These are phyloP conservation scores for Trametopsis cervina DNA, from an alignment of 768 basidiomycete species.

Conservation along the genomic window DNA sequence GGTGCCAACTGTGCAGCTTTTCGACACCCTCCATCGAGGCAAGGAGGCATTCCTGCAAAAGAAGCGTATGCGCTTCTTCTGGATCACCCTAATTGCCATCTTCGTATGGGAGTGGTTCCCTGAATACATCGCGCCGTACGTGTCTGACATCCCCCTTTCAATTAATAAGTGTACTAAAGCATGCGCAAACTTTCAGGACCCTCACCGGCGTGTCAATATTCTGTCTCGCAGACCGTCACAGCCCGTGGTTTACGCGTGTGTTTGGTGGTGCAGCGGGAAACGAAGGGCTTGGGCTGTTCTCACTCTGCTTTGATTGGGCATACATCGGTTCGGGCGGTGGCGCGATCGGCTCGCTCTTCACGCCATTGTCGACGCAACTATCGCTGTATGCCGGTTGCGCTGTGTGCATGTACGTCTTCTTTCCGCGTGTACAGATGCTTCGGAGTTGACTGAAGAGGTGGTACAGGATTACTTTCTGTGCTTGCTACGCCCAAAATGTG, in stretches of 20 bases:
- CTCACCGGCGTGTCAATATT: conserved; percentile 58
- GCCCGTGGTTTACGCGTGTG: conserved; percentile 42
- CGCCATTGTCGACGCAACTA: conserved; percentile 16
- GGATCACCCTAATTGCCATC: conserved; percentile 28
- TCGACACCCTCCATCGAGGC: conserved; percentile 37
- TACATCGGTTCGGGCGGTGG: conserved; percentile 40
- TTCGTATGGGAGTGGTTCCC: conserved; percentile 40
- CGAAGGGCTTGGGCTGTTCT: conserved; percentile 51
- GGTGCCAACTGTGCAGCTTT: conserved; percentile 35
- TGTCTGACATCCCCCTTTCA: background rate
- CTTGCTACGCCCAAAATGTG: conserved; percentile 36
- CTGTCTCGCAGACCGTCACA: conserved; percentile 45
- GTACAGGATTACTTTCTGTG: conserved; percentile 29
- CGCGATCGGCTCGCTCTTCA: conserved; percentile 34
- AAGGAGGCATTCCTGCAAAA: conserved; percentile 28
- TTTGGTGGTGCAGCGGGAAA: conserved; percentile 61
- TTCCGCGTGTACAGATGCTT: conserved; percentile 23
- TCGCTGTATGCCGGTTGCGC: conserved; percentile 17
- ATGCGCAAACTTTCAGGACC: too few relatives aligned
- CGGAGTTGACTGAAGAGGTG: background rate
- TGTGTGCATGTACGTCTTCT: conserved; percentile 26
- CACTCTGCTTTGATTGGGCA: conserved; percentile 55
- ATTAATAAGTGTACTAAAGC: too few relatives aligned
- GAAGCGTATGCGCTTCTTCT: conserved; percentile 30
- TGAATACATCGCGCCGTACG: conserved; percentile 23